Evolutionary conservation across 768 basidiomycete species (phyloP).

Genomic region (Rossbeevera mucosa): DNA sequence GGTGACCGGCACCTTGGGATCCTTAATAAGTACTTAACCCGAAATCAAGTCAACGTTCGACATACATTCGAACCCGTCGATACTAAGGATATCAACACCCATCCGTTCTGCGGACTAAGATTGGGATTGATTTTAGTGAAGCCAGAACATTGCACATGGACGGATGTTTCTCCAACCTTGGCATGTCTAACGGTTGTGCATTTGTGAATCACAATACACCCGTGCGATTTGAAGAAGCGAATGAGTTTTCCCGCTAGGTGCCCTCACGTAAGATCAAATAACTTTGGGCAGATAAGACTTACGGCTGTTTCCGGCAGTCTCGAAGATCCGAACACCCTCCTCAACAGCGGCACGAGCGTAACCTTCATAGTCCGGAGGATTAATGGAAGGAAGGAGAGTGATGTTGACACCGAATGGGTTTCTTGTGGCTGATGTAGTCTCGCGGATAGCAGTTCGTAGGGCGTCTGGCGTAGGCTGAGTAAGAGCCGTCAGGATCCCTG

Average conservation of each 20-base stretch:
- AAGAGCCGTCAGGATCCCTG: conserved; percentile 80
- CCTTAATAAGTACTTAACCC: conserved; percentile 5
- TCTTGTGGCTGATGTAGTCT: conserved; percentile 63
- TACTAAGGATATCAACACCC: conserved; percentile 85
- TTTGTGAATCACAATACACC: conserved; percentile 83
- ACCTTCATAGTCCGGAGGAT: conserved; percentile 85
- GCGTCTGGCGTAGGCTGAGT: conserved; percentile 85
- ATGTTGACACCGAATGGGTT: conserved; percentile 85
- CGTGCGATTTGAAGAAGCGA: conserved; percentile 73
- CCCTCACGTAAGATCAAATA: not conserved
- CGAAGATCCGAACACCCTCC: conserved; percentile 84
- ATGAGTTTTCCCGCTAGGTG: conserved; percentile 68
- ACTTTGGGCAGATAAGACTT: conserved; percentile 22
- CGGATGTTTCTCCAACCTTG: conserved; percentile 43
- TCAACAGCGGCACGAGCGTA: conserved; percentile 79
- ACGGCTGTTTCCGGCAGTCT: conserved; percentile 94
- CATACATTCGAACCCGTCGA: conserved; percentile 89
- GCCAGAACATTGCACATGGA: conserved; percentile 21
- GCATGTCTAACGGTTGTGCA: conserved; percentile 86
- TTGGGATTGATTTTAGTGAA: not conserved
- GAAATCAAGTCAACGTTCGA: not conserved
- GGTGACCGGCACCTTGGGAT: conserved; percentile 80
- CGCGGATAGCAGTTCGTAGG: conserved; percentile 71
- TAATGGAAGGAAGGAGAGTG: conserved; percentile 83
- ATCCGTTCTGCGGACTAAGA: conserved; percentile 57